Evolutionary conservation across 306 rosid species (phyloP).

Genomic region (Rosa lucieae): DNA sequence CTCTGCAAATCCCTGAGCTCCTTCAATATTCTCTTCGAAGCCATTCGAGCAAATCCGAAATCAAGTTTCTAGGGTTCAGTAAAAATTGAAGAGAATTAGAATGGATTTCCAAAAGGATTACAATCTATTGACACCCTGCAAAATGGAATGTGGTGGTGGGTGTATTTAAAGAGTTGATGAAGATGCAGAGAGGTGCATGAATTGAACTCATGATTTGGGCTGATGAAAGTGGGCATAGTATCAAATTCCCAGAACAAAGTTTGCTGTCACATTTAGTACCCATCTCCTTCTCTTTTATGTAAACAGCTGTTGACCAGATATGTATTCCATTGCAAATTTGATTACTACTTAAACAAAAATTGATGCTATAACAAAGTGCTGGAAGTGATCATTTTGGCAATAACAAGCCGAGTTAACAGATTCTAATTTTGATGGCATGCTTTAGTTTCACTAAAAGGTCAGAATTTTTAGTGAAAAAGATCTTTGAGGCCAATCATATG

Average conservation of each 20-base stretch:
- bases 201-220: conserved; percentile 31
- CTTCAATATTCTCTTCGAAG: conserved; percentile 82
- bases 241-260: conserved; percentile 51
- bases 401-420: background rate
- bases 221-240: conserved; percentile 66
- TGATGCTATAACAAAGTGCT: conserved; percentile 17
- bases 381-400: conserved; percentile 14
- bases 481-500: conserved; percentile 14
- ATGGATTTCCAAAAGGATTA: conserved; percentile 2
- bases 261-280: background rate
- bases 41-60: conserved; percentile 48
- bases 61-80: background rate
- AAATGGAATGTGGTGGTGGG: conserved; percentile 19
- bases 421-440: conserved; percentile 5
- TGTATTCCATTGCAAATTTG: background rate
- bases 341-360: background rate
- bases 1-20: conserved; percentile 94
- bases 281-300: background rate
- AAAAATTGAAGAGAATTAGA: background rate
- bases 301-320: conserved; percentile 4
- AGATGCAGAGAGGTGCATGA: conserved; percentile 32
- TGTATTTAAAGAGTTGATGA: conserved; percentile 40
- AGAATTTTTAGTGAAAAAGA: background rate
- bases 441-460: background rate
- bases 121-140: conserved; percentile 26